phyloP scores from a whole-genome alignment of 2,329 filamentous ascomycete species.

The Daldinia sp. region DNA sequence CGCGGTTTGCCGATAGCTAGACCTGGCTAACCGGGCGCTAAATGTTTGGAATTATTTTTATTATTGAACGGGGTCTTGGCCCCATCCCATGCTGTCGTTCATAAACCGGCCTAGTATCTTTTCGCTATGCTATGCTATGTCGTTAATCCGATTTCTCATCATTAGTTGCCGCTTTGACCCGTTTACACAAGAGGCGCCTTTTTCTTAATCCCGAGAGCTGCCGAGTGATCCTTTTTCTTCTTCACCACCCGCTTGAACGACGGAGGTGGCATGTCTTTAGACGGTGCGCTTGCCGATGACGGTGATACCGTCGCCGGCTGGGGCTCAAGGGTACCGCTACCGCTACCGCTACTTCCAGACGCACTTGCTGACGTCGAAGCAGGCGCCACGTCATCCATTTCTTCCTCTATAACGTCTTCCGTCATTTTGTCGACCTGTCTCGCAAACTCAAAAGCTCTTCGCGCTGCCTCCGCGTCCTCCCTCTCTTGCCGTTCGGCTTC shows the following conservation, averaged over 20 bases:
- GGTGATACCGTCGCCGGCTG: slow-evolving; percentile 47
- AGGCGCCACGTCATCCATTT: slow-evolving; percentile 46
- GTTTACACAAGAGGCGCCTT: slow-evolving; percentile 71
- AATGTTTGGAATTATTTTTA: not conserved
- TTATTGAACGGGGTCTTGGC: not conserved
- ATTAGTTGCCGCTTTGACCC: not conserved
- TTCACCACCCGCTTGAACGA: slow-evolving; percentile 83
- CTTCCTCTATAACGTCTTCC: slow-evolving; percentile 56
- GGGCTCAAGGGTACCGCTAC: slow-evolving; percentile 48
- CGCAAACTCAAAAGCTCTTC: slow-evolving; percentile 78
- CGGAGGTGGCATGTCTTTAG: slow-evolving; percentile 64
- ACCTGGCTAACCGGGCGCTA: not conserved
- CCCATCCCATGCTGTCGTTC: not conserved
- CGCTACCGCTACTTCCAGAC: slow-evolving; percentile 38
- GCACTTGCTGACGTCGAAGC: slow-evolving; percentile 30
- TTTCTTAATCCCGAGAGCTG: slow-evolving; percentile 87
- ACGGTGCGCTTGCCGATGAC: slow-evolving; percentile 3
- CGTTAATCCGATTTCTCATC: not conserved
- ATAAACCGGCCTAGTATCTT: slow-evolving; percentile 20
- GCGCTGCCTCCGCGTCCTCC: slow-evolving; percentile 87
- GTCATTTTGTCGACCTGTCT: slow-evolving; percentile 65
- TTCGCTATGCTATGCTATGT: slow-evolving; percentile 22
- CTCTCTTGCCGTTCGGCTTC: slow-evolving; percentile 75
- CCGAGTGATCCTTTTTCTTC: slow-evolving; percentile 85
- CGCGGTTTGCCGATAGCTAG: not conserved